Conservation (phyloP, 1,284 basidiomycete genomes). For the Cutaneotrichosporon sp. region DNA sequence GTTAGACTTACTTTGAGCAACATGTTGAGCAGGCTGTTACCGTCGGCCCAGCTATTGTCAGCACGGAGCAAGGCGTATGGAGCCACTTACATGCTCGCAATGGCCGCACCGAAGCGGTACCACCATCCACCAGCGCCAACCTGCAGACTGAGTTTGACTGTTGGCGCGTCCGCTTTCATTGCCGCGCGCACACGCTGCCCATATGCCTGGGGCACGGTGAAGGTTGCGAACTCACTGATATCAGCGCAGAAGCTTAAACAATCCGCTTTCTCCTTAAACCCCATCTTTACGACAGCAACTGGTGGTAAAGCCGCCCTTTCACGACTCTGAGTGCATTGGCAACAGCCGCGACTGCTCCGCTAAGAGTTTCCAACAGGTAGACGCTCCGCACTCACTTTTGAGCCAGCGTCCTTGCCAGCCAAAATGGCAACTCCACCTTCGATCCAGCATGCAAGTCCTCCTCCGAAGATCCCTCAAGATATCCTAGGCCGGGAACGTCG, state of each 20-base stretch:
- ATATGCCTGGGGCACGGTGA: constrained; percentile 73
- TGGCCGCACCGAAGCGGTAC: constrained; percentile 80
- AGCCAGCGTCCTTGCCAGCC: constrained; percentile 76
- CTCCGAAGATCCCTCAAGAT: constrained; percentile 75
- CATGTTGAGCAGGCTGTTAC: constrained; percentile 50
- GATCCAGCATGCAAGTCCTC: constrained; percentile 67
- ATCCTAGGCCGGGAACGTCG: constrained; percentile 77
- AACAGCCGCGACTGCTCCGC: no score
- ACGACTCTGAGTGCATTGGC: no score
- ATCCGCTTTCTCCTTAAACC: no score
- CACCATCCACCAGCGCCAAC: constrained; percentile 82
- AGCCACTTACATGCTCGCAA: constrained; percentile 54
- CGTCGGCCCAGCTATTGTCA: constrained; percentile 16
- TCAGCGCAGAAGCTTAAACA: no score
- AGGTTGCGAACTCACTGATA: constrained; percentile 73
- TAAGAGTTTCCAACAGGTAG: no score
- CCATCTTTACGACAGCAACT: no score
- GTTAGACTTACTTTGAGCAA: constrained; percentile 58
- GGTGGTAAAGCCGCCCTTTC: no score
- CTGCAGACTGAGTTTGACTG: constrained; percentile 69
- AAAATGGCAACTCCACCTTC: constrained; percentile 75
- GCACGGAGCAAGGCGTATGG: neutral
- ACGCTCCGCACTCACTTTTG: constrained; percentile 59
- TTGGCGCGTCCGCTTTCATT: constrained; percentile 73
- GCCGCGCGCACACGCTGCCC: constrained; percentile 70